Evolutionary conservation across 306 rosid genomes (phyloP).

Genomic region (Casuarina cunninghamiana): DNA sequence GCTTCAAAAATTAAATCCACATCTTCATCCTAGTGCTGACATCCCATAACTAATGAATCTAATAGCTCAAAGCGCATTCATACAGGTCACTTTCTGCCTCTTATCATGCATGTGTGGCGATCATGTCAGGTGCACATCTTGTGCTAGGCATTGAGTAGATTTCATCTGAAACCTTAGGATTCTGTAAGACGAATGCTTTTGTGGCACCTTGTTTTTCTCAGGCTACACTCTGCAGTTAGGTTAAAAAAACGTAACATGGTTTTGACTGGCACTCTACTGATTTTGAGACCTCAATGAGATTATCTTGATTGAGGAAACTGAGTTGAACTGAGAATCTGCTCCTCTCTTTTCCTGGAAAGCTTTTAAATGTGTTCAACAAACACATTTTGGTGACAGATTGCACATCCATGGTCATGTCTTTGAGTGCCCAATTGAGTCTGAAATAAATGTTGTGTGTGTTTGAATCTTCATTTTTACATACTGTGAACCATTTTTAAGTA

Average conservation of each 20-base stretch:
- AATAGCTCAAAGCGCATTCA: not conserved
- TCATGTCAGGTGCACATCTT: not conserved
- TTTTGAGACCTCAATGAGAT: not conserved
- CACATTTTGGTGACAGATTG: not conserved
- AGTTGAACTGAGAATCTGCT: not conserved
- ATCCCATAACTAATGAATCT: not conserved
- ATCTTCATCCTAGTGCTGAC: not conserved
- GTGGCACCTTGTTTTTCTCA: not conserved
- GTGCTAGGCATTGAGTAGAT: not conserved
- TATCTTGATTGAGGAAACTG: not conserved
- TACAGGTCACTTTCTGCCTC: not conserved
- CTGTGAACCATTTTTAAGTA: not conserved
- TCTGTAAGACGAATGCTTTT: not conserved
- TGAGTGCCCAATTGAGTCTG: not conserved
- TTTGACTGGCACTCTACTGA: not conserved
- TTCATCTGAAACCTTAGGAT: not conserved
- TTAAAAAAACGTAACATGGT: not conserved
- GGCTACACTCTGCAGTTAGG: not conserved
- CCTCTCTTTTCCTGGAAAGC: not conserved
- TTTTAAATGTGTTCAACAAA: not conserved
- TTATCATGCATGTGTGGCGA: not conserved
- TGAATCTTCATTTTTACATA: not conserved
- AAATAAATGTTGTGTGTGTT: not conserved
- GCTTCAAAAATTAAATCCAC: not conserved
- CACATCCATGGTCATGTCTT: not conserved